Evolutionary conservation across 148 eudicot genomes (phyloP), one percentile per base, ranked within the genome.

Genomic region (Amaranthus palmeri): DNA sequence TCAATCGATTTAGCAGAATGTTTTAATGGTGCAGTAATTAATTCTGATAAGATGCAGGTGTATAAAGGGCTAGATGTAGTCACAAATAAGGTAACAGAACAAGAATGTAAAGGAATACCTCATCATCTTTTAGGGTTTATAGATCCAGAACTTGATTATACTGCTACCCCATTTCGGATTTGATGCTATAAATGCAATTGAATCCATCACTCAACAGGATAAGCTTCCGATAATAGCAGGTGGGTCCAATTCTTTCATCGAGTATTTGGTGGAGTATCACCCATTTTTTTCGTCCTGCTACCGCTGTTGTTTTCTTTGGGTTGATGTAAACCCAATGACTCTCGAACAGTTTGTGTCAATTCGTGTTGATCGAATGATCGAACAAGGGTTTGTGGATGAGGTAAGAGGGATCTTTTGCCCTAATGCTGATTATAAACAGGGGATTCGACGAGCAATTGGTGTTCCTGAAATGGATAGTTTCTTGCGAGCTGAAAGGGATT

Each of bases 141-240:
- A 3, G 95, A 90, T 11, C 90, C 88, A 3, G 41, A 81, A 18
- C 81, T 10, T 6, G 96, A 90, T 49, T 93, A 87, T 76, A 79
- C 87, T 0, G 75, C 95, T 10, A 5, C 68, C 1, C 1, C 85
- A 93, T 65, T 93, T 90, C 67, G 76, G 84, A 8, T 82, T 60
- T 10, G 87, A 82, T 10, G 96, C 98, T 6, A 70, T 73, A 10
- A 47, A 11, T 2, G 90, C 90, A 3, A 77, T 87, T 12, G 90
- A 86, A 10, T 83, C 92, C 56, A 87, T 93, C 63, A 67, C 71
- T 0, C 68, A 82, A 46, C 80, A 77, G 40, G 84, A 85, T 47
- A 77, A 72, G 74, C 82, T 93, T 36, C 98, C 98, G 11, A 88
- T 93, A 77, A 90, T 93, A 13, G 98, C 95, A 9, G 98, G 98